Base-by-base conservation (phyloP, 306 rosid species). In the Quercus wislizeni region DNA sequence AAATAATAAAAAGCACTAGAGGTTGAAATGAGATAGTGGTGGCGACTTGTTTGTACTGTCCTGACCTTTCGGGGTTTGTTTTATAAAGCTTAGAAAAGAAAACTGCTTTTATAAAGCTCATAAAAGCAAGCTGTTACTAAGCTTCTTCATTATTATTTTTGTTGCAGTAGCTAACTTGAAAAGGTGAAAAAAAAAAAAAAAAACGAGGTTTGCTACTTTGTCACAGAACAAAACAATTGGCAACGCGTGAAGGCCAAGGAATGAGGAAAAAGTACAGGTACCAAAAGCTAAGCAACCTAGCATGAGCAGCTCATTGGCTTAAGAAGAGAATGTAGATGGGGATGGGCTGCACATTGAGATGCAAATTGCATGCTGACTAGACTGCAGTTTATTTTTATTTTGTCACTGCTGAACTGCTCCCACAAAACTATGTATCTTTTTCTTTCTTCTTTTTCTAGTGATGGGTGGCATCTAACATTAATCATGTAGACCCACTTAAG, bases 231-330 rank as follows among this genome's bases (percentile, higher is more conserved):
- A 41, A 12, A 78, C 55, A 59, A 67, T 28, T 33, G 64, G 69
- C 33, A 33, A 8, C 15, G 23, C 38, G 52, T 69, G 77, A 33
- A 59, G 72, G 61, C 52, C 80, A 61, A 76, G 27, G 46, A 64
- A 77, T 75, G 21, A 18, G 78, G 68, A 73, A 78, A 15, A 78
- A 20, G 68, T 19, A 25, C 28, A 18, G 35, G 46, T 41, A 41
- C 49, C 10, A 33, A 81, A 76, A 69, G 78, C 67, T 13, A 79
- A 52, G 63, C 78, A 71, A 46, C 27, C 46, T 35, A 80, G 67
- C 74, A 71, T 63, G 78, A 78, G 78, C 67, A 79, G 76, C 78
- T 76, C 31, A 83, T 79, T 84, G 87, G 87, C 49, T 31, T 68
- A 14, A 17, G 19, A 64, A 20, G 17, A 59, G 7, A 58, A 73